Evolutionary conservation across 1,284 basidiomycete genomes (phyloP).

Genomic region (Microbotryum violaceum): DNA sequence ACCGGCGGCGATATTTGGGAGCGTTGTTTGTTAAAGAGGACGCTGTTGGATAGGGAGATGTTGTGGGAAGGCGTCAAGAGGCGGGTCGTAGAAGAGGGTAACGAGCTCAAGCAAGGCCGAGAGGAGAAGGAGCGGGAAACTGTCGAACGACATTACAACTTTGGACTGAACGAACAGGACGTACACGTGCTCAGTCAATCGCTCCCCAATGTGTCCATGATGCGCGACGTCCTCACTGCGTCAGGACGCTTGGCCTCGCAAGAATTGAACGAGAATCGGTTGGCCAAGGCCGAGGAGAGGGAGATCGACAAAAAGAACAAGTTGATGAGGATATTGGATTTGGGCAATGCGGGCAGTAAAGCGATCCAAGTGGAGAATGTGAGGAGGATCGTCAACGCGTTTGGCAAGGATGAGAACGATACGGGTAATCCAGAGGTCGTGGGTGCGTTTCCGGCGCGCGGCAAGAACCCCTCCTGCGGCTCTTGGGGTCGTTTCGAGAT

Average conservation of each 20-base stretch:
- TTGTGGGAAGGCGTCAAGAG: slow-evolving; percentile 41
- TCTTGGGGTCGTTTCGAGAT: neutral
- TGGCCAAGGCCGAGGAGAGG: slow-evolving; percentile 34
- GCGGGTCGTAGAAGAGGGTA: too few species aligned
- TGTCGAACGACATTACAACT: slow-evolving; percentile 46
- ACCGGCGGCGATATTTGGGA: slow-evolving; percentile 47
- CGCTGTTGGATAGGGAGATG: slow-evolving; percentile 53
- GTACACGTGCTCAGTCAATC: slow-evolving; percentile 27
- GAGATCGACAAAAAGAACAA: slow-evolving; percentile 57
- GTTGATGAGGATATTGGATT: slow-evolving; percentile 66
- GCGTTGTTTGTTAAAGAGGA: slow-evolving; percentile 55
- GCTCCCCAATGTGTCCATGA: slow-evolving; percentile 6
- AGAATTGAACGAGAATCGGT: slow-evolving; percentile 23
- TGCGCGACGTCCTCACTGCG: too few species aligned
- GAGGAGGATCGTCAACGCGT: slow-evolving; percentile 66
- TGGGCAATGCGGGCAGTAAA: slow-evolving; percentile 74
- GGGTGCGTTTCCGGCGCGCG: slow-evolving; percentile 49
- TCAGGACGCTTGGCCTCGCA: too few species aligned
- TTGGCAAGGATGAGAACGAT: slow-evolving; percentile 67
- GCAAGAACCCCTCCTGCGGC: too few species aligned
- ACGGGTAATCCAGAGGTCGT: slow-evolving; percentile 80
- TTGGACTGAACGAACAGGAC: slow-evolving; percentile 52
- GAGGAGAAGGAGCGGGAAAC: too few species aligned
- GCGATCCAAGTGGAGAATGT: slow-evolving; percentile 82
- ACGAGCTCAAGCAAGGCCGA: too few species aligned